Evolutionary conservation across 192 early-diverging fungal genomes (phyloP), one percentile per base, ranked within the genome.

Genomic region (Mortierella alpina): DNA sequence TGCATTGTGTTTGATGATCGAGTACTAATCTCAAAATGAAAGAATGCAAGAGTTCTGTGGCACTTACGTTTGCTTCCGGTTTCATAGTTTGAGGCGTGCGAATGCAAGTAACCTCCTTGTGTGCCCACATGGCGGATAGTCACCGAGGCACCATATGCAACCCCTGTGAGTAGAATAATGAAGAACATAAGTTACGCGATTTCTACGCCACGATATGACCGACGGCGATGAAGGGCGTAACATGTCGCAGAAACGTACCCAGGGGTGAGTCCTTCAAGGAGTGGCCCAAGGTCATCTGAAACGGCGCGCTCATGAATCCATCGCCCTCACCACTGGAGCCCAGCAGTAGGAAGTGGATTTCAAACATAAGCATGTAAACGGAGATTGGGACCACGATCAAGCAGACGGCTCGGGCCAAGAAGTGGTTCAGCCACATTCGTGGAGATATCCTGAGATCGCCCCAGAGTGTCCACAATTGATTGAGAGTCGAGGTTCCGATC

Each of bases 311-410:
- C 95, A 98, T 96, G 75, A 97, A 97, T 0, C 88, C 90, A 84
- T 98, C 95, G 40, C 97, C 97, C 22, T 94, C 92, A n/a, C 97
- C 97, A 57, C 86, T 86, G 59, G 88, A 85, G 44, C 82, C 83
- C 53, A 99, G 86, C 13, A 96, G 82, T 50, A 83, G 79, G 84
- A 99, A 99, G 83, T 99, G 97, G 54, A 99, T 86, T 69, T 90
- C 90, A 84, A 97, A 99, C 81, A 91, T 90, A 7, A 92, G 83
- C 63, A 96, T 83, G 73, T 99, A 99, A 5, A 97, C 83, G 8
- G 82, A 18, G 7, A 93, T 39, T 10, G 97, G 97, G 15, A 98
- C 60, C 40, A 90, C 85, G 56, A 99, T 96, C 49, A 99, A 83
- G 61, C 93, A 94, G 15, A 96, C 23, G 2, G 91, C 89, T 14